These are phyloP conservation scores for Nicotiana otophora DNA, from an alignment of 257 asterid species.

Conservation along the genomic window DNA sequence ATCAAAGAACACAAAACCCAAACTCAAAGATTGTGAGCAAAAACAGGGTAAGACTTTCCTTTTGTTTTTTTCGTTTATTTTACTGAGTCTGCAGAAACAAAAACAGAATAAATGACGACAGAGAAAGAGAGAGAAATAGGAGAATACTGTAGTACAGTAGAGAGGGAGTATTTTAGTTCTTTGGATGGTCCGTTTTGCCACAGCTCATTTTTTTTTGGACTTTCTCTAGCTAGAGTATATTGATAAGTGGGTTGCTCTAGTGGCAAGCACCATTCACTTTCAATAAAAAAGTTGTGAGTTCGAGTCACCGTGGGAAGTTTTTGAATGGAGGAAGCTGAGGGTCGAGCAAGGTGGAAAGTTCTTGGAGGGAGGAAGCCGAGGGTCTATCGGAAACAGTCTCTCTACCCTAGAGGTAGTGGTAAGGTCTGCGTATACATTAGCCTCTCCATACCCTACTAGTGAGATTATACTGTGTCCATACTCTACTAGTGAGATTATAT, in stretches of 20 bases:
- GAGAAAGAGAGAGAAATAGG: neutral
- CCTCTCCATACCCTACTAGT: no score
- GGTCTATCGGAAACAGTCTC: no score
- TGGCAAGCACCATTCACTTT: no score
- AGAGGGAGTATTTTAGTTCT: neutral
- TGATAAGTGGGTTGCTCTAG: rapidly evolving
- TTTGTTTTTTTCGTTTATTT: neutral
- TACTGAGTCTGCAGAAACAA: neutral
- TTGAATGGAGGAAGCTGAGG: no score
- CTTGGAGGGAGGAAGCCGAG: no score
- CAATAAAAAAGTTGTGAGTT: no score
- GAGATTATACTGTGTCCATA: no score
- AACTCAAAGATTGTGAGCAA: conserved; percentile 11
- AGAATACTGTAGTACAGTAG: neutral
- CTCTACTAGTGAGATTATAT: no score
- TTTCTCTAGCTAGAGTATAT: neutral
- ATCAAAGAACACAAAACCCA: neutral
- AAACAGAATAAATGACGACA: neutral
- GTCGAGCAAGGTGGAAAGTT: no score
- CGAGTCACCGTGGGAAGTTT: no score
- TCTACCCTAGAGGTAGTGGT: no score
- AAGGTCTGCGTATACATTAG: no score
- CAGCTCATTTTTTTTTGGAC: neutral
- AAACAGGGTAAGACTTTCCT: neutral
- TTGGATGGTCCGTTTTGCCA: conserved; percentile 6